A percentile compares a stretch with the other conserved stretches of the same genome.
Conservation (phyloP, 495 filamentous ascomycete genomes). For the Hypoxylon subgilvum region DNA sequence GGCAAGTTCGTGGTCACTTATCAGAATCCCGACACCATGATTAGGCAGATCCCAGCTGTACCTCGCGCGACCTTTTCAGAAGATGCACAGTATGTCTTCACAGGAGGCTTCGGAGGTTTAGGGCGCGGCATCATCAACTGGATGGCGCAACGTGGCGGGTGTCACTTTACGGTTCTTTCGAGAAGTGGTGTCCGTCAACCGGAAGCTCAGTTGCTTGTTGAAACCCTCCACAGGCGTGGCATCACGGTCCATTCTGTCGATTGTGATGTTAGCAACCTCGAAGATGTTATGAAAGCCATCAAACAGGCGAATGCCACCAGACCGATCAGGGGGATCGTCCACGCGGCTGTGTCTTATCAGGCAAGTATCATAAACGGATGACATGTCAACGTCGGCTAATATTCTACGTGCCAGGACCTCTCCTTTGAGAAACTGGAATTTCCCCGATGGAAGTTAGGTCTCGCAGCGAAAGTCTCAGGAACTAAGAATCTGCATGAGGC, state of each 20-base stretch:
- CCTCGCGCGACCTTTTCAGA: conserved; percentile 25
- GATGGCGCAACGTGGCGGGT: too few relatives aligned
- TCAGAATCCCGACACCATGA: conserved; percentile 5
- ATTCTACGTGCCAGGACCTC: conserved; percentile 51
- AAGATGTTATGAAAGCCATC: too few relatives aligned
- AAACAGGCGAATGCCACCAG: too few relatives aligned
- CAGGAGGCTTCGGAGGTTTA: conserved; percentile 62
- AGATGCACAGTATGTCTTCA: conserved; percentile 55
- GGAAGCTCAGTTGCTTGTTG: conserved; percentile 6
- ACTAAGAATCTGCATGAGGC: conserved; percentile 53
- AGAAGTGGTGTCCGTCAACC: conserved; percentile 43
- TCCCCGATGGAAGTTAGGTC: conserved; percentile 34
- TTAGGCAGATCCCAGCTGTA: conserved; percentile 15
- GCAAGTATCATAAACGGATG: conserved; percentile 24
- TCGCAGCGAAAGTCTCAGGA: conserved; percentile 49
- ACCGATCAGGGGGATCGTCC: too few relatives aligned
- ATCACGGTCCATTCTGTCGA: background rate
- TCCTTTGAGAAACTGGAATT: conserved; percentile 52
- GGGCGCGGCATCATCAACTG: too few relatives aligned
- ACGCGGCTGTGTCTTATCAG: background rate
- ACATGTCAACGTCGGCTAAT: conserved; percentile 50
- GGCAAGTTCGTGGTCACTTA: conserved; percentile 57
- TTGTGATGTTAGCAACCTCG: conserved; percentile 10
- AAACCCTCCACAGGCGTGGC: background rate
- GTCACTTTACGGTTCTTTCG: too few relatives aligned